Base-by-base conservation (phyloP, 148 eudicot species). In the Rheum nobile region DNA sequence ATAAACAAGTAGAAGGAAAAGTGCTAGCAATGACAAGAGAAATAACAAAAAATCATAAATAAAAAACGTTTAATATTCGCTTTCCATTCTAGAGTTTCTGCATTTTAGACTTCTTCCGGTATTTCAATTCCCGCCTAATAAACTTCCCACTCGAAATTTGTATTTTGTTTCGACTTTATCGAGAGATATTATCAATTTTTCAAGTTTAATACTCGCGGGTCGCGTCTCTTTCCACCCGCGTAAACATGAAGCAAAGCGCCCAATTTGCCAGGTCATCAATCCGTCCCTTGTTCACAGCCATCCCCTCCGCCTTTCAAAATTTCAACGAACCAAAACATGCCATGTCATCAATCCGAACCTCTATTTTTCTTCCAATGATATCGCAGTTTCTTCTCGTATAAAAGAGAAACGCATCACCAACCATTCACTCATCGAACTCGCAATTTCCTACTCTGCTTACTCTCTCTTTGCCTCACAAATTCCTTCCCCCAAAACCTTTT, bases 181-280 rank as follows among this genome's bases (percentile, higher is more conserved):
- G 9, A 39, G 43, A 41, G 43, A 41, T 10, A 41, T 41, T 41
- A 7, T 41, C 48, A 44, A 10, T 11, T 44, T 44, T 44, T 44
- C 48, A 3, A 44, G 13, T 44, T 44, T 12, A 44, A 41, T 41
- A 41, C 13, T 13, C 13, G 46, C 46, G 46, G n/a, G 2, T 35
- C 0, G 47, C 16, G 16, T 43, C 16, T 43, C 47, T 2, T 43
- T 10, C 47, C 8, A 43, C 16, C 47, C 47, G 47, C 47, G 14
- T 8, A 43, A 43, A 43, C 1, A 2, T 19, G 2, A 2, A 16
- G 21, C n/a, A 47, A 19, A 50, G 22, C 57, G 8, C 2, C 57
- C 24, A 50, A 50, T 14, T 28, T 61, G 67, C 67, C 67, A 61
- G 67, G 67, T 61, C 67, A 61, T 61, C 67, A 61, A 61, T 61